Evolutionary conservation across 1,139 yeast species (phyloP).

Genomic region (Debaryomyces subglobosus): DNA sequence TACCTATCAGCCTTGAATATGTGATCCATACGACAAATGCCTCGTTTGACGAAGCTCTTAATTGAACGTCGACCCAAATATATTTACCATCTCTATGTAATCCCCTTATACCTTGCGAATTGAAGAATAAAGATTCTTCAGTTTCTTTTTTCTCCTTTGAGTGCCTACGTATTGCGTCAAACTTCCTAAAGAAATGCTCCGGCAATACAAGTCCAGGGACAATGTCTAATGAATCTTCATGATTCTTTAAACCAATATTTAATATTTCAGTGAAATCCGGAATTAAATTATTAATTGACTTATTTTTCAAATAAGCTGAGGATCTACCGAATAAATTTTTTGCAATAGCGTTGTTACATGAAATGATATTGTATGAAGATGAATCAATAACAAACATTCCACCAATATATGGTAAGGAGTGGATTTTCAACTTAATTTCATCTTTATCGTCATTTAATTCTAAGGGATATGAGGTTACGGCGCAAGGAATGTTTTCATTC

Average conservation of each 20-base stretch:
- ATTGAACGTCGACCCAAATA: slow-evolving; percentile 74
- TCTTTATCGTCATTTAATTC: slow-evolving; percentile 44
- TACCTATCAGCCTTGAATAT: slow-evolving; percentile 55
- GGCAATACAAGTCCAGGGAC: slow-evolving; percentile 70
- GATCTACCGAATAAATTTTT: slow-evolving; percentile 75
- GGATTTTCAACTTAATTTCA: slow-evolving; percentile 60
- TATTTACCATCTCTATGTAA: slow-evolving; percentile 68
- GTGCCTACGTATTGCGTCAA: slow-evolving; percentile 33
- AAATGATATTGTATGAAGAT: slow-evolving; percentile 47
- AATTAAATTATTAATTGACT: slow-evolving; percentile 57
- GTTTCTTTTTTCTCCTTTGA: slow-evolving; percentile 14
- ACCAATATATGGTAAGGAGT: slow-evolving; percentile 82
- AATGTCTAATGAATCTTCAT: slow-evolving; percentile 37
- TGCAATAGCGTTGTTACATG: slow-evolving; percentile 80
- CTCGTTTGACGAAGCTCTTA: slow-evolving; percentile 66
- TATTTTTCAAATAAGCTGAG: slow-evolving; percentile 48
- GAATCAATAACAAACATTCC: slow-evolving; percentile 78
- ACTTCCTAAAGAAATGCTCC: slow-evolving; percentile 83
- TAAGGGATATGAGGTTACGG: slow-evolving; percentile 62
- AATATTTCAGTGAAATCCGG: slow-evolving; percentile 67
- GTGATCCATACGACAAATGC: slow-evolving; percentile 84
- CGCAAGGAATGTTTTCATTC: slow-evolving; percentile 63
- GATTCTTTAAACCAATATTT: slow-evolving; percentile 47
- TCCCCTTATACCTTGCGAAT: slow-evolving; percentile 69
- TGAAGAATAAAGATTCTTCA: slow-evolving; percentile 53